Evolutionary conservation across 1,284 basidiomycete genomes (phyloP).

Genomic region (Boletellus dicymbophilus): DNA sequence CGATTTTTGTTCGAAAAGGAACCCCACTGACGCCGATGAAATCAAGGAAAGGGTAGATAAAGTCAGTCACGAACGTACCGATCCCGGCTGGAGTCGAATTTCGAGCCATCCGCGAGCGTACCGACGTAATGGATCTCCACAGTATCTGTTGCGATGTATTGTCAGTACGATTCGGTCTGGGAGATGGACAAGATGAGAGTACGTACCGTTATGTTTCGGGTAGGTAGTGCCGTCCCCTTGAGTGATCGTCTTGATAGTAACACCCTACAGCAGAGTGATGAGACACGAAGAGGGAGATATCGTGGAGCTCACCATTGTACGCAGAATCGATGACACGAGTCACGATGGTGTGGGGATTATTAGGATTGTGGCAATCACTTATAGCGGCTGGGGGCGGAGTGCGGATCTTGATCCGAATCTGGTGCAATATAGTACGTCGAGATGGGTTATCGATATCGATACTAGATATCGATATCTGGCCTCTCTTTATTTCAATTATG

Average conservation of each 20-base stretch:
- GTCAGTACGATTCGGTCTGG: slow-evolving; percentile 14
- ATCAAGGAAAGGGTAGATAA: slow-evolving; percentile 3
- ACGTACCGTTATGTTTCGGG: slow-evolving; percentile 50
- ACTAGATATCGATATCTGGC: slow-evolving; percentile 15
- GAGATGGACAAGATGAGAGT: neutral
- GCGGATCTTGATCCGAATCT: slow-evolving; percentile 73
- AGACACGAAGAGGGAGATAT: neutral
- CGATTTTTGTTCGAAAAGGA: slow-evolving; percentile 79
- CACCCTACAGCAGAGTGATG: slow-evolving; percentile 23
- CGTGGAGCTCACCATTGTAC: slow-evolving; percentile 30
- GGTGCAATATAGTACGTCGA: slow-evolving; percentile 20
- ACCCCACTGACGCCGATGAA: slow-evolving; percentile 38
- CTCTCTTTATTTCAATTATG: no score
- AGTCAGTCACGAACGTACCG: slow-evolving; percentile 44
- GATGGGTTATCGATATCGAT: slow-evolving; percentile 37
- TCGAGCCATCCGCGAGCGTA: slow-evolving; percentile 57
- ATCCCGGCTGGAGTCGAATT: slow-evolving; percentile 75
- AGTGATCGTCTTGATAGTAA: slow-evolving; percentile 40
- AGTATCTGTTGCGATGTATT: slow-evolving; percentile 41
- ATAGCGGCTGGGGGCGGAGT: slow-evolving; percentile 57
- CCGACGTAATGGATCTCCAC: slow-evolving; percentile 77
- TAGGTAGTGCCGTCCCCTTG: slow-evolving; percentile 48
- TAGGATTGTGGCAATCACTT: slow-evolving; percentile 43
- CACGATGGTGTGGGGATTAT: slow-evolving; percentile 37
- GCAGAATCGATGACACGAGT: slow-evolving; percentile 35